Base-by-base conservation (phyloP, 768 basidiomycete species). In the Exidia glandulosa region DNA sequence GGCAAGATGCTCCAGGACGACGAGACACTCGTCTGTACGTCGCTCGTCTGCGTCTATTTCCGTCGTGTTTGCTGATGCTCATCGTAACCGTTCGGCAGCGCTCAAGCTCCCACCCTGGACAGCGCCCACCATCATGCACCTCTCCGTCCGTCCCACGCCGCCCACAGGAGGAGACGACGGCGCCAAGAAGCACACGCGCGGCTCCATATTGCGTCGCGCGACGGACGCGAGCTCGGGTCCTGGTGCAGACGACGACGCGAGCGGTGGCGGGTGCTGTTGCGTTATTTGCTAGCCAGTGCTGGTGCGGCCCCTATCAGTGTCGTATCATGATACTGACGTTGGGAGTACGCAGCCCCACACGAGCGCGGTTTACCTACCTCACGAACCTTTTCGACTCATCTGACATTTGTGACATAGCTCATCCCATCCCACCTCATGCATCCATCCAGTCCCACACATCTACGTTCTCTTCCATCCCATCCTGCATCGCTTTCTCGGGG, bases 1-100 rank as follows among this genome's bases (percentile, higher is more conserved):
- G 89, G 89, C 36, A 84, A 83, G 70, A 85, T 91, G 68, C 71
- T 90, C n/a, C 88, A 89, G 66, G 89, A 91, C 66, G 89, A 91
- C 32, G 88, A 90, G 59, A 87, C 85, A 2, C 75, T 91, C 16
- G 69, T 76, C 19, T 80, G 87, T 88, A 63, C 66, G 84, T 75
- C 19, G n/a, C n/a, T n/a, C n/a, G n/a, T n/a, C n/a, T n/a, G n/a
- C 31, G 19, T n/a, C 25, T 29, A 25, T 13, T 54, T 54, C n/a
- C 50, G 30, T 16, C 41, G 30, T 57, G 32, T 37, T 52, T 30
- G 23, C 9, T 36, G 34, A 16, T 7, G 23, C 19, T 19, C 23
- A 19, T 19, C 9, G 5, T 23, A 45, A 14, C 16, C 41, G 7
- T 36, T 16, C 6, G 19, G 41, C 41, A 45, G 41, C 41, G 41